A percentile compares a stretch with the other conserved stretches of the same genome.
Conservation (phyloP, 2,329 filamentous ascomycete species). For the Cladorrhinum sp. region DNA sequence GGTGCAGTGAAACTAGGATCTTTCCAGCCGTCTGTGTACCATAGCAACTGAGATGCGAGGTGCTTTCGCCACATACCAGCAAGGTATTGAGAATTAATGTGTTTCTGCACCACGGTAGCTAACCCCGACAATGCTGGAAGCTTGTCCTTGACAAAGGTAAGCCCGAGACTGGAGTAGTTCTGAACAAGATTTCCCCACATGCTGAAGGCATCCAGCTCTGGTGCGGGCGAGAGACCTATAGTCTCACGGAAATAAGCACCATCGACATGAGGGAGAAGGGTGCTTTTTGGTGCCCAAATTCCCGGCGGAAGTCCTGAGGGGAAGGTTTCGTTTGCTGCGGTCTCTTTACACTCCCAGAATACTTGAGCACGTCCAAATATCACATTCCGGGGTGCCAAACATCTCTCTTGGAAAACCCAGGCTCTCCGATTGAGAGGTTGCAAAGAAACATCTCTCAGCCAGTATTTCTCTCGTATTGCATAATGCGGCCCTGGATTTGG, state of each 20-base stretch:
- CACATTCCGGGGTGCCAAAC: neutral
- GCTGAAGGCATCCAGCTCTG: too few relatives aligned
- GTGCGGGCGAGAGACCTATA: too few relatives aligned
- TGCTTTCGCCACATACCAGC: neutral
- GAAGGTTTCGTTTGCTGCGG: neutral
- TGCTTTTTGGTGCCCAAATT: too few relatives aligned
- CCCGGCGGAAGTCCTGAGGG: neutral
- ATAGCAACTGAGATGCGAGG: neutral
- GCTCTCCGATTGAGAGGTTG: neutral
- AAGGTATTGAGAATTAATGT: neutral
- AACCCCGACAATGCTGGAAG: neutral
- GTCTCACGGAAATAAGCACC: too few relatives aligned
- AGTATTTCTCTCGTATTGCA: too few relatives aligned
- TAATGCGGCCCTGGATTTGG: too few relatives aligned
- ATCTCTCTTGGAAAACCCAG: neutral
- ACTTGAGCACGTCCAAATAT: neutral
- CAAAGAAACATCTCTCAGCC: too few relatives aligned
- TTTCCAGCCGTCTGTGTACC: too few relatives aligned
- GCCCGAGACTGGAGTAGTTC: too few relatives aligned
- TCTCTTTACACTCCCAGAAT: neutral
- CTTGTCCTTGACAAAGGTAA: neutral
- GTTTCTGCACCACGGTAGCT: too few relatives aligned
- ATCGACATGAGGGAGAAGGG: too few relatives aligned
- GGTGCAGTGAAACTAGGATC: neutral
- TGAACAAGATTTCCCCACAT: too few relatives aligned